Base-by-base conservation (phyloP, 768 basidiomycete species). In the Tricholoma saponaceum region DNA sequence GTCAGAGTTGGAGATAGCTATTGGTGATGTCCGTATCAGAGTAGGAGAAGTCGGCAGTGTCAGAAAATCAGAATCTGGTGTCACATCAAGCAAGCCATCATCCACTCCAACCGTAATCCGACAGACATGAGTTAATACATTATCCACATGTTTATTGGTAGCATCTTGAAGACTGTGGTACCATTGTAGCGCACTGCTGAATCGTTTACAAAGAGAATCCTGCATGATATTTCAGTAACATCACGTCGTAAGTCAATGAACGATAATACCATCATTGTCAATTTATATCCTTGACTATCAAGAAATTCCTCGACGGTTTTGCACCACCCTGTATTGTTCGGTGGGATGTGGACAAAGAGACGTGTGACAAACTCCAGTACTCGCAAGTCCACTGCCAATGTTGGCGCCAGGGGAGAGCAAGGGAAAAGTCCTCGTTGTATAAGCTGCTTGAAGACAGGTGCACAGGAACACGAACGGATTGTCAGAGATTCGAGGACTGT, bases 361-460 rank as follows among this genome's bases (percentile, higher is more conserved):
- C 5, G 59, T 30, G 44, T 23, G 0, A 67, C 66, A 54, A 74
- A 71, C 30, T 69, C 62, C 9, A 74, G 54, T 26, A 74, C 60
- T 33, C 57, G 58, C 16, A 74, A 28, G 52, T 73, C 68, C 1
- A 75, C 66, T 9, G 70, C 73, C 2, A 75, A 58, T 9, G 67
- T 64, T 6, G 74, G 74, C 0, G 46, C 54, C 3, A 64, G 16
- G 0, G 73, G 73, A 5, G 69, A 59, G 37, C 64, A 69, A 14
- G 72, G 65, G 52, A 73, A 71, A 18, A 65, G 58, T 1, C 67
- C 68, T 2, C n/a, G 35, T 33, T 50, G 25, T 2, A 74, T 51
- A 8, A 72, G 67, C 47, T 73, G 69, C 16, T 9, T 22, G 9
- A 54, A 30, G 23, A 54, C 54, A 25, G 54, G 58, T 20, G 54